Evolutionary conservation across 768 basidiomycete species (phyloP).

Genomic region (Rhizopogon sp.): DNA sequence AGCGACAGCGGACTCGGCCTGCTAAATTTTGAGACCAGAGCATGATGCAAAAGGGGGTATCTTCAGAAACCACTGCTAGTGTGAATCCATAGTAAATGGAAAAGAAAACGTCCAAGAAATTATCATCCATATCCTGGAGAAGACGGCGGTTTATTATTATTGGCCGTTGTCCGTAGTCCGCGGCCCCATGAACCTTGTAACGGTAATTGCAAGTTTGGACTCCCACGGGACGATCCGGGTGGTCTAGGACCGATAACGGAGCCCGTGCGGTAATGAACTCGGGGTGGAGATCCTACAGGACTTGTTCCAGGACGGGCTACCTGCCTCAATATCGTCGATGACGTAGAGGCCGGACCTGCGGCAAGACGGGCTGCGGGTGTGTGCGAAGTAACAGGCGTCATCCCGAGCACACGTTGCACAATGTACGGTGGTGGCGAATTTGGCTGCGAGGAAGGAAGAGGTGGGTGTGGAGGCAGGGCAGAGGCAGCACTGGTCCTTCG

Average conservation of each 20-base stretch:
- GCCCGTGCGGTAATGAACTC: slow-evolving; percentile 10
- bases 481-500: slow-evolving; percentile 29
- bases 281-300: neutral
- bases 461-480: slow-evolving; percentile 38
- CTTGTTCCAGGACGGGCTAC: slow-evolving; percentile 6
- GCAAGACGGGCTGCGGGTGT: neutral
- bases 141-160: neutral
- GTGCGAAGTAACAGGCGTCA: slow-evolving; percentile 16
- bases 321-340: neutral
- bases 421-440: slow-evolving; percentile 22
- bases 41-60: neutral
- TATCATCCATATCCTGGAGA: neutral
- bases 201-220: slow-evolving; percentile 21
- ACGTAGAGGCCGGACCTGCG: neutral
- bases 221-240: slow-evolving; percentile 15
- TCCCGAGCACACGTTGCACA: slow-evolving; percentile 27
- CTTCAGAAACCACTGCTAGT: neutral
- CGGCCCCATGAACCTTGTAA: slow-evolving; percentile 27
- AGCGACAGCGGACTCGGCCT: neutral
- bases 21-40: neutral
- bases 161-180: slow-evolving; percentile 6
- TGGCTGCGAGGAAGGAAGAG: slow-evolving; percentile 28
- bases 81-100: neutral
- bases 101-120: slow-evolving; percentile 18
- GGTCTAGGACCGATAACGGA: slow-evolving; percentile 27